phyloP scores from a whole-genome alignment of 495 filamentous ascomycete genomes.

The Hypoxylon lienhwacheense region DNA sequence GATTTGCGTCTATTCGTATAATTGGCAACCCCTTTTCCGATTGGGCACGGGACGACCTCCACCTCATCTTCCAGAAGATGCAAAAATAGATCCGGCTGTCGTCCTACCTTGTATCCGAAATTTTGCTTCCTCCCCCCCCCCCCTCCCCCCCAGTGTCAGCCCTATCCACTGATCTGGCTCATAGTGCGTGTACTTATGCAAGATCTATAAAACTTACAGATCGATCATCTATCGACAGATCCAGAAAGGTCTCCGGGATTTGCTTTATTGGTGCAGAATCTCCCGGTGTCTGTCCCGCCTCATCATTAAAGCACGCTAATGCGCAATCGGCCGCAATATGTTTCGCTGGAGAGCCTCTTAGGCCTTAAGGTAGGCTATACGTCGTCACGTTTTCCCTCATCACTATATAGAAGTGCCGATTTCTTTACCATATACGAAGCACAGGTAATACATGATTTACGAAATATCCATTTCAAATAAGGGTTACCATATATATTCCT shows the following conservation, averaged over 20 bases:
- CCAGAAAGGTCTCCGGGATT: slow-evolving; percentile 12
- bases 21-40: no score
- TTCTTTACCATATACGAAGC: no score
- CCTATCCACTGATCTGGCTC: slow-evolving; percentile 17
- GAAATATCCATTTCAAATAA: no score
- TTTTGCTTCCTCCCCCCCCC: slow-evolving; percentile 8
- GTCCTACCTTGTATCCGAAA: neutral
- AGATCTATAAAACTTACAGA: slow-evolving; percentile 21
- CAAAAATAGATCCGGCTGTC: neutral
- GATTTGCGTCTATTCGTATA: no score
- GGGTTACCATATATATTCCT: no score
- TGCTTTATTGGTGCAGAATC: slow-evolving; percentile 20
- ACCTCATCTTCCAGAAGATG: no score
- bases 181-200: slow-evolving; percentile 5
- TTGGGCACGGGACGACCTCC: no score
- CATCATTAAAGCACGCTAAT: slow-evolving; percentile 16
- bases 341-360: no score
- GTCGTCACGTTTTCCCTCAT: neutral
- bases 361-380: no score
- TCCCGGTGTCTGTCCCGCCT: slow-evolving; percentile 9
- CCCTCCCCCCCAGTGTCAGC: slow-evolving; percentile 14
- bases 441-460: no score
- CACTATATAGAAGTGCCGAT: neutral
- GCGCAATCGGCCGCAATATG: slow-evolving; percentile 23
- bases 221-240: slow-evolving; percentile 28